Base-by-base conservation (phyloP, 1,284 basidiomycete genomes). In the Heliocybe sulcata region DNA sequence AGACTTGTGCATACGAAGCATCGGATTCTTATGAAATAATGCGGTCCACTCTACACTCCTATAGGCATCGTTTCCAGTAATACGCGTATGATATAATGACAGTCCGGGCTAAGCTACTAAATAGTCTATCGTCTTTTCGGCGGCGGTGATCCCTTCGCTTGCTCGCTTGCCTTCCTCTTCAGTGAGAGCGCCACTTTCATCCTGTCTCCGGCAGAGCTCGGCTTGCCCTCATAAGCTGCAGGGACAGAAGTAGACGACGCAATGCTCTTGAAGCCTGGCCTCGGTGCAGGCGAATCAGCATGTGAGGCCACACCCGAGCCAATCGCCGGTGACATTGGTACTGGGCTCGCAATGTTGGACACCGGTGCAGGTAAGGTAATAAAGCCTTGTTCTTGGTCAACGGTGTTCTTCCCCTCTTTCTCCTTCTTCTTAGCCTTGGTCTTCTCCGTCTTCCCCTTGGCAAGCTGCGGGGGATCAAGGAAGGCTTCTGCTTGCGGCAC, bases 401-500 rank as follows among this genome's bases (percentile, higher is more conserved):
- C 72, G 53, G 74, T 73, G 35, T 70, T 72, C 61, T 75, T 78
- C 69, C 74, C 69, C 65, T 81, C 69, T 12, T 52, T 31, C 61
- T 87, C 87, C 67, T 82, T 80, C 70, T 88, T 90, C 73, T 89
- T 91, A 60, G 77, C 77, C 68, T 87, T 87, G 61, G 81, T 80
- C 59, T 87, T 89, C 66, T 90, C 88, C 22, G 85, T 86, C 69
- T 90, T 90, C 19, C 85, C 78, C 60, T 85, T 85, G 0, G 79
- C 76, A 20, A 92, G 71, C 3, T 87, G 86, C 58, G 89, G 87
- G 8, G 83, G 75, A 58, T 92, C 90, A 53, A 92, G 72, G 67
- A 90, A 90, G 57, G 89, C 87, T 0, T 81, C 75, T 1, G 80
- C 83, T 69, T 91, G 90, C 22, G 90, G 89, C 2, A 92, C 90